These are phyloP conservation scores for Alternaria sp. DNA, from an alignment of 2,329 filamentous ascomycete genomes.

Conservation along the genomic window DNA sequence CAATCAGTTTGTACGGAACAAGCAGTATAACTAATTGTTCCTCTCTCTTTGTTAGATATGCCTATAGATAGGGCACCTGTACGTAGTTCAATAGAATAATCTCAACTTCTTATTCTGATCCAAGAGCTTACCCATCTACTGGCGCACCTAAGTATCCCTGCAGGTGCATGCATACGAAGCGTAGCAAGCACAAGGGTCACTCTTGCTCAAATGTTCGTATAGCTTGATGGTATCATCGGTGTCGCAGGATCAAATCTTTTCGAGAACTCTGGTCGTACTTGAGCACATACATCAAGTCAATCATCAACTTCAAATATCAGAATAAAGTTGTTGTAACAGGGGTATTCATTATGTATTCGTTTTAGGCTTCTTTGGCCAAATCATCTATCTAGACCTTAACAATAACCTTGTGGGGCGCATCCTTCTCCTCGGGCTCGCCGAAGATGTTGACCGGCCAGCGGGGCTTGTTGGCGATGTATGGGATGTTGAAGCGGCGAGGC, in stretches of 20 bases:
- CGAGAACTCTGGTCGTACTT: not conserved
- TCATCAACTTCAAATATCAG: not conserved
- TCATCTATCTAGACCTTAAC: constrained; percentile 16
- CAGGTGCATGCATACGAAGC: not conserved
- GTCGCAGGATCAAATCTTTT: no score
- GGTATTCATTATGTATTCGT: not conserved
- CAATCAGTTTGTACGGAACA: no score
- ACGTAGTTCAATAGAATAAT: no score
- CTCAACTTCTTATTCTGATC: no score
- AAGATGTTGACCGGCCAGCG: constrained; percentile 68
- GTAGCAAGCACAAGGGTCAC: not conserved
- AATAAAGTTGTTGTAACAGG: not conserved
- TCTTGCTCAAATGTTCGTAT: not conserved
- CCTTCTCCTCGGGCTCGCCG: constrained; percentile 62
- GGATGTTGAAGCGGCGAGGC: constrained; percentile 65
- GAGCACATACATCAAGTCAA: not conserved
- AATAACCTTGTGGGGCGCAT: constrained; percentile 58
- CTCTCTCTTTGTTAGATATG: no score
- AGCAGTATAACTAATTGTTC: no score
- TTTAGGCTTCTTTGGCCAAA: not conserved
- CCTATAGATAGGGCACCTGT: no score
- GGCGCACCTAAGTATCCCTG: no score
- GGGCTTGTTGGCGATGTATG: constrained; percentile 57
- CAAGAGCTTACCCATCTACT: no score
- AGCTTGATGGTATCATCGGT: not conserved